Conservation (phyloP, 345 rosid genomes). For the Isatis tinctoria region DNA sequence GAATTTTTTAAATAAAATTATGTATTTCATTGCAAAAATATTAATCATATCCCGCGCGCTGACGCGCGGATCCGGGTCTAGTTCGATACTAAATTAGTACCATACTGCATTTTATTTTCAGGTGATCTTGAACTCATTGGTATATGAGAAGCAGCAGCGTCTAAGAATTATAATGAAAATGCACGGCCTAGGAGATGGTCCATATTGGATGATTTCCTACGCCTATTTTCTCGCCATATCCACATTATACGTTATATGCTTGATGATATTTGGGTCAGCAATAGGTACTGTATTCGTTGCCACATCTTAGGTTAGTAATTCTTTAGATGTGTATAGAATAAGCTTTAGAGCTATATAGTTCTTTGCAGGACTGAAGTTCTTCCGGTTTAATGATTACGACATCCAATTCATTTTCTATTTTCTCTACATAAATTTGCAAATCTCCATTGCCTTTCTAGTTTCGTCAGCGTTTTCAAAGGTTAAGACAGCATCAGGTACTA, state of each 20-base stretch:
- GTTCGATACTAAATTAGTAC: too few species aligned
- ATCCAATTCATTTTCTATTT: slow-evolving; percentile 73
- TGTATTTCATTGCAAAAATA: too few species aligned
- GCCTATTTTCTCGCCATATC: slow-evolving; percentile 73
- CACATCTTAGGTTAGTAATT: not conserved
- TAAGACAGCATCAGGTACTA: slow-evolving; percentile 81
- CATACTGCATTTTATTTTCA: slow-evolving; percentile 12
- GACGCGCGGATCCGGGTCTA: too few species aligned
- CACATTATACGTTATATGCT: slow-evolving; percentile 55
- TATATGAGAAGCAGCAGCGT: slow-evolving; percentile 77
- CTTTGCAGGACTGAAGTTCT: slow-evolving; percentile 77
- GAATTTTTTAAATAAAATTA: too few species aligned
- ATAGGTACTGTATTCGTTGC: slow-evolving; percentile 42
- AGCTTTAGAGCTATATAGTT: not conserved
- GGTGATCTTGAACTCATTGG: slow-evolving; percentile 74
- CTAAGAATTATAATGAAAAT: slow-evolving; percentile 97
- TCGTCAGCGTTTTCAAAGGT: slow-evolving; percentile 67
- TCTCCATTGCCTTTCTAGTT: slow-evolving; percentile 64
- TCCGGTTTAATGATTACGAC: slow-evolving; percentile 64
- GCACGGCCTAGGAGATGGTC: slow-evolving; percentile 99
- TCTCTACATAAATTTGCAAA: slow-evolving; percentile 71
- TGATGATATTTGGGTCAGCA: slow-evolving; percentile 71
- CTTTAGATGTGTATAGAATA: not conserved
- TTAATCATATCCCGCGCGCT: too few species aligned
- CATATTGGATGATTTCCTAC: slow-evolving; percentile 88